A percentile compares a stretch with the other conserved stretches of the same genome.
These are phyloP conservation scores for Aspergillus aculeatinus DNA, from an alignment of 2,329 filamentous ascomycete genomes.

Conservation along the genomic window DNA sequence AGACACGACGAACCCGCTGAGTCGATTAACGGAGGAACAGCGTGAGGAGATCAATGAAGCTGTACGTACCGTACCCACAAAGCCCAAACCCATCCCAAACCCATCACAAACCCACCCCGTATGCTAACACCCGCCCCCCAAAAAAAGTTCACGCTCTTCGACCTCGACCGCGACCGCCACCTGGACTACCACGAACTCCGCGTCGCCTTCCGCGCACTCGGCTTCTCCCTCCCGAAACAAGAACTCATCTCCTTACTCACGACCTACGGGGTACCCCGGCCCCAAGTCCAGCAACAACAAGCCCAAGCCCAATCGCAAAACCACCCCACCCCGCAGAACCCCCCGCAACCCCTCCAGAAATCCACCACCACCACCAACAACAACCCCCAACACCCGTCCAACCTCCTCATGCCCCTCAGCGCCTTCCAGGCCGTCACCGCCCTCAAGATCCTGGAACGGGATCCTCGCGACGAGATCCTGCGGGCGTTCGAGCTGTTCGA, in stretches of 20 bases:
- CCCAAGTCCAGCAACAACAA: slow-evolving; percentile 49
- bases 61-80: slow-evolving; percentile 57
- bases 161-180: slow-evolving; percentile 89
- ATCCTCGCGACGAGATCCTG: slow-evolving; percentile 87
- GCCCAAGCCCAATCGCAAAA: slow-evolving; percentile 21
- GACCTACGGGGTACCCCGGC: slow-evolving; percentile 72
- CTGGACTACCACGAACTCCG: slow-evolving; percentile 99
- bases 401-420: slow-evolving; percentile 69
- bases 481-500: slow-evolving; percentile 94
- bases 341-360: slow-evolving; percentile 41
- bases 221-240: slow-evolving; percentile 84
- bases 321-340: slow-evolving; percentile 33
- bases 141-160: slow-evolving; percentile 83
- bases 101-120: not conserved
- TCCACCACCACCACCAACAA: slow-evolving; percentile 29
- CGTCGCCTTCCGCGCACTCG: slow-evolving; percentile 91
- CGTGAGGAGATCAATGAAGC: slow-evolving; percentile 91
- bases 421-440: slow-evolving; percentile 76
- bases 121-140: not conserved
- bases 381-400: slow-evolving; percentile 59
- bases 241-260: slow-evolving; percentile 81
- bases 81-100: not conserved
- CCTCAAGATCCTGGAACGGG: slow-evolving; percentile 73
- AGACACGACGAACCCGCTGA: slow-evolving; percentile 49
- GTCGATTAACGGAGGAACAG: slow-evolving; percentile 77